These are phyloP conservation scores for Coemansia sp. DNA, from an alignment of 192 early-diverging fungal genomes.

Conservation along the genomic window DNA sequence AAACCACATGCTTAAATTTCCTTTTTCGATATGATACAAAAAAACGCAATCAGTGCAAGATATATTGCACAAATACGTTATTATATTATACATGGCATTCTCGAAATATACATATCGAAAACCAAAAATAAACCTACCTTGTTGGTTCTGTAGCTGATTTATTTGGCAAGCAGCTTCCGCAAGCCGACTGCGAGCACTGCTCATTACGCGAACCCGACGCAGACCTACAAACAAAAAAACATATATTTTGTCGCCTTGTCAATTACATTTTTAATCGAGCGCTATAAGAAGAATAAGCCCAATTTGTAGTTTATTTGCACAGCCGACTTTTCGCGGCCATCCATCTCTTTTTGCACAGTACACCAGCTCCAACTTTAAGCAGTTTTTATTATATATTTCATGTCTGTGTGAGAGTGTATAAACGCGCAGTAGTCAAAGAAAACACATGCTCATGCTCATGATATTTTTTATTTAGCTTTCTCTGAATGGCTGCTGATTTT, in stretches of 20 bases:
- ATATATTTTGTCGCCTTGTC: background rate
- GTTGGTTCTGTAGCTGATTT: background rate
- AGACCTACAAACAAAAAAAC: constrained; percentile 22
- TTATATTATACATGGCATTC: too few species aligned
- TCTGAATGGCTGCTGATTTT: background rate
- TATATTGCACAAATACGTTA: too few species aligned
- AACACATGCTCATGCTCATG: background rate
- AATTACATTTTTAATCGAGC: background rate
- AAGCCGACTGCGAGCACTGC: constrained; percentile 5
- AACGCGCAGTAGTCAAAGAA: background rate
- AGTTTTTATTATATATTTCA: background rate
- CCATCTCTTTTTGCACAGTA: too few species aligned
- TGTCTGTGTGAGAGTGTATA: background rate
- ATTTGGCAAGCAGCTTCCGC: constrained; percentile 6
- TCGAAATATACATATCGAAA: background rate
- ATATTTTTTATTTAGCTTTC: background rate
- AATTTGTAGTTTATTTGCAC: too few species aligned
- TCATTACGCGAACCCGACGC: constrained; percentile 20
- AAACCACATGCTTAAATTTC: background rate
- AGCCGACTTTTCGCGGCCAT: too few species aligned
- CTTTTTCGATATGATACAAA: background rate
- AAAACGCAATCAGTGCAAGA: background rate
- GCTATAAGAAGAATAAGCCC: background rate
- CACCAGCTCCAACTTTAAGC: too few species aligned
- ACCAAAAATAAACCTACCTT: constrained; percentile 13